phyloP scores from a whole-genome alignment of 805 yeast genomes.

The Blastobotrys terrestris region DNA sequence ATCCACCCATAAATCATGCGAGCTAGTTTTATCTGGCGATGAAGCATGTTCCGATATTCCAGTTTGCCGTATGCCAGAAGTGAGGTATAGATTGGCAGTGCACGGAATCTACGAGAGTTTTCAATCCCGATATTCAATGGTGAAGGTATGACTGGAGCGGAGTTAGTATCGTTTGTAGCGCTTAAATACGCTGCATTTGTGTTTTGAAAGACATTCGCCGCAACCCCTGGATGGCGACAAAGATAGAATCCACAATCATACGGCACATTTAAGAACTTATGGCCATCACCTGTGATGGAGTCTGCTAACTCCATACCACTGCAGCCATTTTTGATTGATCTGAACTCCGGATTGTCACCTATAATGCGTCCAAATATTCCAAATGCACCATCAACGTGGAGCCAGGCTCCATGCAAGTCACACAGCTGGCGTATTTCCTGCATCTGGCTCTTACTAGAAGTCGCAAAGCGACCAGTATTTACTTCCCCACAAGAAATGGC shows the following conservation, averaged over 20 bases:
- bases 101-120: conserved; percentile 21
- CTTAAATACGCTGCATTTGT: conserved; percentile 20
- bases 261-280: conserved; percentile 23
- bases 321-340: conserved; percentile 10
- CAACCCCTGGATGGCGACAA: conserved; percentile 5
- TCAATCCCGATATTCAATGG: conserved; percentile 21
- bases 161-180: neutral
- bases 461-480: conserved; percentile 21
- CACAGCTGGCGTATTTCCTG: conserved; percentile 14
- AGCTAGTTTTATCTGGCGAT: conserved; percentile 12
- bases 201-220: conserved; percentile 16
- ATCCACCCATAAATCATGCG: conserved; percentile 14
- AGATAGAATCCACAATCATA: conserved; percentile 22
- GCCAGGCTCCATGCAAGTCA: conserved; percentile 20
- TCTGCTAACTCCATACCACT: conserved; percentile 21
- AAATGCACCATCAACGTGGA: conserved; percentile 24
- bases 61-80: conserved; percentile 19
- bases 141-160: conserved; percentile 2
- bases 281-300: conserved; percentile 21
- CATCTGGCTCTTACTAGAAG: conserved; percentile 1
- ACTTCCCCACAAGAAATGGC: conserved; percentile 22
- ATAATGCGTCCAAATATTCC: conserved; percentile 16
- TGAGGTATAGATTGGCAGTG: conserved; percentile 19
- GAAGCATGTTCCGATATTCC: conserved; percentile 16
- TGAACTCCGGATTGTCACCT: neutral